These are phyloP conservation scores for Pontederia crassipes DNA, from an alignment of 176 grass and related monocot genomes.

Conservation along the genomic window DNA sequence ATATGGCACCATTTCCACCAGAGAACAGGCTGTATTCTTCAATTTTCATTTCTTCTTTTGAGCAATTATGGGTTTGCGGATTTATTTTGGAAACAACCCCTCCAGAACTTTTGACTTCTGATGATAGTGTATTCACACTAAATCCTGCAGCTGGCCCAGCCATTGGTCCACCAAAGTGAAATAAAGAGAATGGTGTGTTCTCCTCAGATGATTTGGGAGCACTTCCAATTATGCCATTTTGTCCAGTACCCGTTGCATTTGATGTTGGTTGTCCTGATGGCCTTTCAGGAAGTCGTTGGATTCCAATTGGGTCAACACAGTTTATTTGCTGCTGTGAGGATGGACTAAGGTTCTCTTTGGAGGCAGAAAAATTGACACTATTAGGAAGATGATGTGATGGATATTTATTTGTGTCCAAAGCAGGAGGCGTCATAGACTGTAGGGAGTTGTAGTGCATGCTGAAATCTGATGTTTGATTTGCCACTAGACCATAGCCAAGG, in stretches of 20 bases:
- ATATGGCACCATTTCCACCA: constrained; percentile 29
- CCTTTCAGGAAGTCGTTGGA: constrained; percentile 21
- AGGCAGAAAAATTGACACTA: constrained; percentile 7
- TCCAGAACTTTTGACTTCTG: constrained; percentile 37
- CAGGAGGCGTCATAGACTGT: constrained; percentile 36
- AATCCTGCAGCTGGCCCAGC: constrained; percentile 14
- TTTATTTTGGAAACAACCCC: constrained; percentile 20
- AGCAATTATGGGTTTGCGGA: constrained; percentile 36
- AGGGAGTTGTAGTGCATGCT: constrained; percentile 43
- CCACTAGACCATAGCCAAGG: constrained; percentile 22
- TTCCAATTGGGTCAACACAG: constrained; percentile 16
- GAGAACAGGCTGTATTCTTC: constrained; percentile 85
- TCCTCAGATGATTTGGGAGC: constrained; percentile 17
- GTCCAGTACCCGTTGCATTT: constrained; percentile 4
- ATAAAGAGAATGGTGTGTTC: constrained; percentile 58
- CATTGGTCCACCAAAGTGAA: constrained; percentile 74
- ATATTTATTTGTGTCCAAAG: constrained; percentile 36
- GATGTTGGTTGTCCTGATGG: constrained; percentile 23
- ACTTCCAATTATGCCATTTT: constrained; percentile 22
- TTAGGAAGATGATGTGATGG: constrained; percentile 28
- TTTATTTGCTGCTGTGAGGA: constrained; percentile 9
- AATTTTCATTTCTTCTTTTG: constrained; percentile 51
- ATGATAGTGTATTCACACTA: constrained; percentile 23
- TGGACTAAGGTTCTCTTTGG: constrained; percentile 15
- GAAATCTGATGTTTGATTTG: constrained; percentile 42